These are phyloP conservation scores for Camellia lanceoleosa DNA, from an alignment of 148 eudicot species.

Conservation along the genomic window DNA sequence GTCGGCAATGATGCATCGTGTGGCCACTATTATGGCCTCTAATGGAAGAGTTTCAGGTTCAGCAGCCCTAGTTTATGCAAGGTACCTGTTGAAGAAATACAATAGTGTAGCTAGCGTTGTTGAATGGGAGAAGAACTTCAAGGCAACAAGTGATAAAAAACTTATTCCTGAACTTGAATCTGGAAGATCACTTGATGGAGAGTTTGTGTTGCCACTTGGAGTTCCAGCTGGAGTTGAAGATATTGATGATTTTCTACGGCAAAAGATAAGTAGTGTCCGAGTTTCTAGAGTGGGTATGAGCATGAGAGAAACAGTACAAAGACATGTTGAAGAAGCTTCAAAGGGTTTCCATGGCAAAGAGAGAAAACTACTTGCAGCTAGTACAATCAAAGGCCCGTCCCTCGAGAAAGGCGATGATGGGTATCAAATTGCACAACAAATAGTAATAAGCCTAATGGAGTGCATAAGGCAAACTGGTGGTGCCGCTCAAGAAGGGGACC, in stretches of 20 bases:
- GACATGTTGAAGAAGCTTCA: constrained; percentile 66
- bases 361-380: constrained; percentile 64
- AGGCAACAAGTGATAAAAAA: constrained; percentile 72
- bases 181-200: constrained; percentile 74
- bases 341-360: constrained; percentile 71
- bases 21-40: constrained; percentile 55
- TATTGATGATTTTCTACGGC: constrained; percentile 81
- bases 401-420: constrained; percentile 80
- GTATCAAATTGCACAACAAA: constrained; percentile 71
- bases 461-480: constrained; percentile 98
- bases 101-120: constrained; percentile 53
- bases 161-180: constrained; percentile 83
- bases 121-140: constrained; percentile 87
- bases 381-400: constrained; percentile 54
- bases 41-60: constrained; percentile 83
- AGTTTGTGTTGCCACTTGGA: constrained; percentile 68
- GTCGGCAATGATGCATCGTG: constrained; percentile 77
- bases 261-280: constrained; percentile 76
- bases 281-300: constrained; percentile 74
- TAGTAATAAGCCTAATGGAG: constrained; percentile 70
- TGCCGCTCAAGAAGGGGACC: constrained; percentile 99
- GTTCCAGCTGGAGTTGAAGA: constrained; percentile 90
- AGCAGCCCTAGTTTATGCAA: constrained; percentile 65
- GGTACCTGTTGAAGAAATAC: constrained; percentile 73
- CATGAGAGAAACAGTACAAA: constrained; percentile 82